Percentiles rank a stretch among this genome's conserved stretches.
Evolutionary conservation across 495 filamentous ascomycete species (phyloP).

Genomic region (Xylaria castorea): DNA sequence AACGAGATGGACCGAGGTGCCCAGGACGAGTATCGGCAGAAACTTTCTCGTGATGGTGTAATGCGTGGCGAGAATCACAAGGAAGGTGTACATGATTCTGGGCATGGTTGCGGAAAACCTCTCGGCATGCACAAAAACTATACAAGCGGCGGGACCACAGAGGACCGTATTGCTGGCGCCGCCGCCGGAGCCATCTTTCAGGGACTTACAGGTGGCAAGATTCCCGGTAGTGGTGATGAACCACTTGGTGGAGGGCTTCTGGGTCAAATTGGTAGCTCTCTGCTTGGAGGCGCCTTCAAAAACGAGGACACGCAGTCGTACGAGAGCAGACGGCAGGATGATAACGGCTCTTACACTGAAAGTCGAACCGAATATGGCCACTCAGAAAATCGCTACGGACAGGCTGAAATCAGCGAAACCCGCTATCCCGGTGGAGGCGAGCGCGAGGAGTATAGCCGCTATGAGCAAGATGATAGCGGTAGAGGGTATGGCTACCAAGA

Average conservation of each 20-base stretch:
- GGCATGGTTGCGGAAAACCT: conserved; percentile 79
- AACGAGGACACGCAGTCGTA: conserved; percentile 51
- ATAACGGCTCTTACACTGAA: conserved; percentile 53
- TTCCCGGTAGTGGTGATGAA: conserved; percentile 39
- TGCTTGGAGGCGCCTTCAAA: conserved; percentile 54
- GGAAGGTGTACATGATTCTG: conserved; percentile 80
- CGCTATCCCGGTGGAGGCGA: conserved; percentile 51
- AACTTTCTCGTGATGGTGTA: conserved; percentile 79
- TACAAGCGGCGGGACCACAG: conserved; percentile 43
- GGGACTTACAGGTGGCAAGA: conserved; percentile 50
- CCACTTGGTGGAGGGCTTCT: conserved; percentile 50
- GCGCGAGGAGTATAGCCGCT: conserved; percentile 52
- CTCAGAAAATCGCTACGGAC: conserved; percentile 53
- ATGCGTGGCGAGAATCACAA: conserved; percentile 79
- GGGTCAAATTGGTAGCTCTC: conserved; percentile 51
- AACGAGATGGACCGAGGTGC: conserved; percentile 63
- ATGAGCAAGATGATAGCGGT: conserved; percentile 49
- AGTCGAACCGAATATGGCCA: conserved; percentile 54
- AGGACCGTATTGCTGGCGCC: conserved; percentile 54
- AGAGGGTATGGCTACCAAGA: conserved; percentile 46
- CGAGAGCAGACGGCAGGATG: conserved; percentile 40
- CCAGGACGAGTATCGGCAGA: conserved; percentile 67
- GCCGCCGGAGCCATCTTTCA: conserved; percentile 55
- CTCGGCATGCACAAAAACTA: conserved; percentile 55
- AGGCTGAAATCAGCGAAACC: conserved; percentile 54